Evolutionary conservation across 805 yeast genomes (phyloP), one percentile per base, ranked within the genome.

Genomic region (Schwanniomyces sp.): DNA sequence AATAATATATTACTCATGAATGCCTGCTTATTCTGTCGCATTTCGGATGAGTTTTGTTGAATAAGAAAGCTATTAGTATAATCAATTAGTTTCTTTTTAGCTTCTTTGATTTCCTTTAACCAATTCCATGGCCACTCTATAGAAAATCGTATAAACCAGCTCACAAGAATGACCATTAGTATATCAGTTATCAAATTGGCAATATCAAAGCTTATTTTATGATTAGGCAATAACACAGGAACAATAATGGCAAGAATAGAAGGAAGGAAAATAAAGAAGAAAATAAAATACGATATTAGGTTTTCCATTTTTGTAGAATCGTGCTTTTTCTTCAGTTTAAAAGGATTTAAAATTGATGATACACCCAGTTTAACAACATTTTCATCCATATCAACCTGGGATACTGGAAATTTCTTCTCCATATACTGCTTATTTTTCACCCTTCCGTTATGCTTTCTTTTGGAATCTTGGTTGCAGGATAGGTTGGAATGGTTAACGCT

Each of bases 101-200:
- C 34, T 6, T 47, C 49, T 28, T 52, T 51, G 10, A 72, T 56
- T 37, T 62, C 66, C 5, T 50, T 43, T 14, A 63, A 53, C 76
- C 76, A 72, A n/a, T 54, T 53, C 73, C 75, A 71, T 0, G 76
- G 76, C 76, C 76, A 72, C 40, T 71, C 75, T 12, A 66, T 54
- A 0, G 66, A 43, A 30, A 66, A 66, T 44, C 63, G 62, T 11
- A 72, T 56, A 1, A 62, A 54, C 67, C 71, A 67, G 24, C 71
- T 60, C 1, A 70, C 57, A n/a, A 69, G 34, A 7, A 64, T 21
- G 3, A 72, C 56, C 5, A 67, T 61, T 17, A 71, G 54, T 1
- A 60, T 45, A 49, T 70, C 74, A 21, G 70, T 65, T 14, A 69
- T 45, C 6, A 69, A 44, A 34, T 56, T 52, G 2, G 65, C 66